A percentile compares a stretch with the other conserved stretches of the same genome.
phyloP scores from a whole-genome alignment of 1,284 basidiomycete genomes.

The Athelia sp. region DNA sequence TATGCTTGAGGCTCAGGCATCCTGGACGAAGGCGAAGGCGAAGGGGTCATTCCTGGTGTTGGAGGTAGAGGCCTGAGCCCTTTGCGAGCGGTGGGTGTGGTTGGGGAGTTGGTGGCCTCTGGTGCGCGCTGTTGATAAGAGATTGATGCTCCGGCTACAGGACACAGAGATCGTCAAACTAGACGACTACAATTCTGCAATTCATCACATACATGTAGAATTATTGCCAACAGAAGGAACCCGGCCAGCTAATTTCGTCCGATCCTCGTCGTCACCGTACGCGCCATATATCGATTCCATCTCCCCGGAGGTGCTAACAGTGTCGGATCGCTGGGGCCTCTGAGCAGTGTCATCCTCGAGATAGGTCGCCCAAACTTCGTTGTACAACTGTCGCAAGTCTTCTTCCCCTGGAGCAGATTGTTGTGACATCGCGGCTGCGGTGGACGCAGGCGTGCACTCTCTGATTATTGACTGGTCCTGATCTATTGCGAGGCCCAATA shows the following conservation, averaged over 20 bases:
- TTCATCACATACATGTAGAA: slow-evolving; percentile 13
- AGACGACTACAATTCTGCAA: not conserved
- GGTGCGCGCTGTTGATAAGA: not conserved
- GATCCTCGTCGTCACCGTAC: slow-evolving; percentile 24
- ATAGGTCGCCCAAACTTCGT: slow-evolving; percentile 67
- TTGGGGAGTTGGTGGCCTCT: not conserved
- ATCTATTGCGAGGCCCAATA: no score
- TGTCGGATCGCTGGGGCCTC: slow-evolving; percentile 17
- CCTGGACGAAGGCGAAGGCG: slow-evolving; percentile 1
- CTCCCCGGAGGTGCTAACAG: slow-evolving; percentile 18
- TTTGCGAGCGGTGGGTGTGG: slow-evolving; percentile 15
- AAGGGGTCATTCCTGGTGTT: slow-evolving; percentile 27
- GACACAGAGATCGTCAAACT: not conserved
- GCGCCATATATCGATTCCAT: slow-evolving; percentile 21
- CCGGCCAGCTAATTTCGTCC: slow-evolving; percentile 14
- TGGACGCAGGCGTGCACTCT: slow-evolving; percentile 9
- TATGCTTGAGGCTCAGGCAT: slow-evolving; percentile 10
- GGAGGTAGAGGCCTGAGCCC: slow-evolving; percentile 32
- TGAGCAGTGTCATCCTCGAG: slow-evolving; percentile 32
- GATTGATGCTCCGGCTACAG: not conserved
- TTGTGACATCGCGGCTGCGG: slow-evolving; percentile 22
- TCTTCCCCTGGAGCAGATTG: slow-evolving; percentile 45
- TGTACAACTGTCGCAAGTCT: slow-evolving; percentile 65
- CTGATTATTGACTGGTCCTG: no score
- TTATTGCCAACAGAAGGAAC: not conserved